These are phyloP conservation scores for Arthroderma sp. DNA, from an alignment of 2,329 filamentous ascomycete genomes.

Conservation along the genomic window DNA sequence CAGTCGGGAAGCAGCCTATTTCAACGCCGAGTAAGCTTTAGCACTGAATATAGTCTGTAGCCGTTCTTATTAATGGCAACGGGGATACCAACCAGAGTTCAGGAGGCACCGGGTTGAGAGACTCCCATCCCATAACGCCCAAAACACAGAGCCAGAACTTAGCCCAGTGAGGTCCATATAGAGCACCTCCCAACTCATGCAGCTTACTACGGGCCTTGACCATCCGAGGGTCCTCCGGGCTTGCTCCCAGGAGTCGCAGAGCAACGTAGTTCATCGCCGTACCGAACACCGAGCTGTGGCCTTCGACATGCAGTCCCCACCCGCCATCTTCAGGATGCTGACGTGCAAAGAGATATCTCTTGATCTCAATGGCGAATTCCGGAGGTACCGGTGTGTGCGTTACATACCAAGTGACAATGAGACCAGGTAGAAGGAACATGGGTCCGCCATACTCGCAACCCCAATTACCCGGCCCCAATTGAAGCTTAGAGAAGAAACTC, in stretches of 20 bases:
- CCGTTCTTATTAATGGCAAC: background rate
- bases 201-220: conserved; percentile 70
- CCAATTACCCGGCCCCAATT: conserved; percentile 85
- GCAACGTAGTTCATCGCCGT: conserved; percentile 77
- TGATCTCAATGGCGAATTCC: conserved; percentile 74
- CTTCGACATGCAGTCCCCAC: conserved; percentile 94
- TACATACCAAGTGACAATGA: conserved; percentile 76
- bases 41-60: background rate
- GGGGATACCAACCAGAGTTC: conserved; percentile 58
- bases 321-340: conserved; percentile 83
- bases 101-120: conserved; percentile 86
- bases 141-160: conserved; percentile 89
- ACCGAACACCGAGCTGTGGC: conserved; percentile 81
- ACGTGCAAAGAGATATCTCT: conserved; percentile 77
- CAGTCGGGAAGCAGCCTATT: conserved; percentile 66
- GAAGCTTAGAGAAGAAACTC: conserved; percentile 76
- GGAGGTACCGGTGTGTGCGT: conserved; percentile 77
- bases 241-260: conserved; percentile 69
- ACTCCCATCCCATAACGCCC: conserved; percentile 75
- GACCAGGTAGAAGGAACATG: conserved; percentile 82
- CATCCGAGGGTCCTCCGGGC: conserved; percentile 72
- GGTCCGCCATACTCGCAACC: conserved; percentile 95
- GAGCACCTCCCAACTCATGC: conserved; percentile 73
- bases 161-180: conserved; percentile 82
- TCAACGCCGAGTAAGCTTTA: conserved; percentile 9